phyloP scores from a whole-genome alignment of 192 early-diverging fungal species.

The Backusella mclennaniae region DNA sequence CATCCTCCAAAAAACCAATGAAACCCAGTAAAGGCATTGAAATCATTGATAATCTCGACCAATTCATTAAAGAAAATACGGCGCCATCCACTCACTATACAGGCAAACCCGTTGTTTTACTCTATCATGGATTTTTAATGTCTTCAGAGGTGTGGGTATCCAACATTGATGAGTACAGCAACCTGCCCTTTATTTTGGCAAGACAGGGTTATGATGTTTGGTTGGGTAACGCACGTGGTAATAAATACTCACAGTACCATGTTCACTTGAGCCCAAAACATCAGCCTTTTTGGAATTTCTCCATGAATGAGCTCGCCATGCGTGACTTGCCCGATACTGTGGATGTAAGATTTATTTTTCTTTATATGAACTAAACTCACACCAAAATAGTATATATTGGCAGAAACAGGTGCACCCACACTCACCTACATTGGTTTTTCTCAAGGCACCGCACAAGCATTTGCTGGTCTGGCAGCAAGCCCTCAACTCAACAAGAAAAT shows the following conservation, averaged over 20 bases:
- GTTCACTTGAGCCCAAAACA: conserved; percentile 60
- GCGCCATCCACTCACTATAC: conserved; percentile 9
- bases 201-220: conserved; percentile 95
- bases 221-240: conserved; percentile 92
- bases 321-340: conserved; percentile 86
- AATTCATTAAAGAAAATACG: conserved; percentile 7
- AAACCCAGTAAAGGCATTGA: conserved; percentile 23
- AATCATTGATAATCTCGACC: conserved; percentile 13
- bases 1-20: neutral
- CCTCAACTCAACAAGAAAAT: conserved; percentile 78
- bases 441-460: conserved; percentile 90
- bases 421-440: conserved; percentile 97
- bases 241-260: conserved; percentile 93
- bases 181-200: conserved; percentile 82
- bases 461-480: conserved; percentile 83
- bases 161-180: conserved; percentile 69
- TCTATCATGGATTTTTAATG: conserved; percentile 96
- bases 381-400: conserved; percentile 69
- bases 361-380: neutral
- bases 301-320: conserved; percentile 86
- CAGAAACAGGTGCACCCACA: conserved; percentile 72
- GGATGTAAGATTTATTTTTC: conserved; percentile 52
- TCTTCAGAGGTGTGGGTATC: conserved; percentile 92
- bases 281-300: conserved; percentile 89
- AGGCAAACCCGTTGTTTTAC: conserved; percentile 80